phyloP scores from a whole-genome alignment of 2,329 filamentous ascomycete species.

The Hypocreales sp. region DNA sequence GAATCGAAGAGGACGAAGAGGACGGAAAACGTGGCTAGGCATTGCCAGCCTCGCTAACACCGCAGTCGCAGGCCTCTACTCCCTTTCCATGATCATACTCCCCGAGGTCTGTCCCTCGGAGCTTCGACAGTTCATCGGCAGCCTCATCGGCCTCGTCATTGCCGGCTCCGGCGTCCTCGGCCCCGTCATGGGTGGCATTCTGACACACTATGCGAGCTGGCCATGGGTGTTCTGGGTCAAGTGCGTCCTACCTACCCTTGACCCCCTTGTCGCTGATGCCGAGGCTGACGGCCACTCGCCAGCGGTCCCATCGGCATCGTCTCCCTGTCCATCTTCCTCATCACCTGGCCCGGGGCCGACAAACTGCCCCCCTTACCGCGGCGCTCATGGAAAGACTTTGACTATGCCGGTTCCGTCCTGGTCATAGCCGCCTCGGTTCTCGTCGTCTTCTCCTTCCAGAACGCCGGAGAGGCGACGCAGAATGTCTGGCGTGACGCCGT shows the following conservation, averaged over 20 bases:
- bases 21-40: no score
- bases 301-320: conserved; percentile 34
- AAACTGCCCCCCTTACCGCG: conserved; percentile 21
- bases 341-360: conserved; percentile 31
- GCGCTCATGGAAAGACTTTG: conserved; percentile 32
- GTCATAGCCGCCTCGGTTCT: conserved; percentile 36
- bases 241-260: conserved; percentile 15
- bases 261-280: neutral
- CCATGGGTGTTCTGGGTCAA: conserved; percentile 46
- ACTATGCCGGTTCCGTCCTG: conserved; percentile 36
- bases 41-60: no score
- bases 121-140: conserved; percentile 26
- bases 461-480: conserved; percentile 19
- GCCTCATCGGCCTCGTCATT: conserved; percentile 31
- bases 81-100: conserved; percentile 38
- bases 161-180: conserved; percentile 33
- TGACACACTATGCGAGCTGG: conserved; percentile 34
- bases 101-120: conserved; percentile 30
- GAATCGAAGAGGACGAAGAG: no score
- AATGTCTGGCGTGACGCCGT: conserved; percentile 25
- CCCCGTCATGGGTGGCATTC: conserved; percentile 32
- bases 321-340: conserved; percentile 29
- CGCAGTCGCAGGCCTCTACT: conserved; percentile 27
- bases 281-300: neutral
- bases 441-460: conserved; percentile 43